Evolutionary conservation across 2,329 filamentous ascomycete genomes (phyloP).

Genomic region (Zymoseptoria tritici): DNA sequence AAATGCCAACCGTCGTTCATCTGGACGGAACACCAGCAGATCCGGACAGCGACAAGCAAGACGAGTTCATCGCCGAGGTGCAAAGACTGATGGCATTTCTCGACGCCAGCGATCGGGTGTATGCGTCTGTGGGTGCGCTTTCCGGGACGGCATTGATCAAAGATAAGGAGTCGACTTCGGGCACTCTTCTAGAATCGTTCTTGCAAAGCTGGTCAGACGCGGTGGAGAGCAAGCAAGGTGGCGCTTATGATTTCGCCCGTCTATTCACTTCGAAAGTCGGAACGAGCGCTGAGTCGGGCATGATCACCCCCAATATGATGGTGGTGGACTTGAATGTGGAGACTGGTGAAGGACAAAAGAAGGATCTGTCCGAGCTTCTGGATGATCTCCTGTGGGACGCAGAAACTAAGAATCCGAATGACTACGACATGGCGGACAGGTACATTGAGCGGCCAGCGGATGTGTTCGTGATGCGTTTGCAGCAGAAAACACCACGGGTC

Average conservation of each 20-base stretch:
- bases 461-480: constrained; percentile 46
- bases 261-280: constrained; percentile 25
- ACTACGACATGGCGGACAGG: constrained; percentile 17
- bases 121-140: constrained; percentile 50
- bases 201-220: constrained; percentile 20
- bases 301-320: constrained; percentile 13
- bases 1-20: constrained; percentile 44
- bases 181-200: constrained; percentile 16
- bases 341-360: constrained; percentile 9
- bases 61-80: constrained; percentile 48
- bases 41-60: constrained; percentile 29
- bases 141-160: constrained; percentile 20
- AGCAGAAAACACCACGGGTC: constrained; percentile 28
- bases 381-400: constrained; percentile 28
- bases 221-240: constrained; percentile 5
- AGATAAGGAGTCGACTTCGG: constrained; percentile 5
- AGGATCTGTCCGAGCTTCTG: constrained; percentile 21
- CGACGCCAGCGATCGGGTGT: constrained; percentile 50
- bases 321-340: constrained; percentile 13
- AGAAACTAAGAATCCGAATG: constrained; percentile 15
- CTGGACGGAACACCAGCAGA: constrained; percentile 24
- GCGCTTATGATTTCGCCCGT: constrained; percentile 6
- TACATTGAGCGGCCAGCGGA: constrained; percentile 44
- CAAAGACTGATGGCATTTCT: constrained; percentile 57
- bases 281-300: constrained; percentile 17